Conservation (phyloP, 495 filamentous ascomycete species). For the Aspergillus bridgeri region DNA sequence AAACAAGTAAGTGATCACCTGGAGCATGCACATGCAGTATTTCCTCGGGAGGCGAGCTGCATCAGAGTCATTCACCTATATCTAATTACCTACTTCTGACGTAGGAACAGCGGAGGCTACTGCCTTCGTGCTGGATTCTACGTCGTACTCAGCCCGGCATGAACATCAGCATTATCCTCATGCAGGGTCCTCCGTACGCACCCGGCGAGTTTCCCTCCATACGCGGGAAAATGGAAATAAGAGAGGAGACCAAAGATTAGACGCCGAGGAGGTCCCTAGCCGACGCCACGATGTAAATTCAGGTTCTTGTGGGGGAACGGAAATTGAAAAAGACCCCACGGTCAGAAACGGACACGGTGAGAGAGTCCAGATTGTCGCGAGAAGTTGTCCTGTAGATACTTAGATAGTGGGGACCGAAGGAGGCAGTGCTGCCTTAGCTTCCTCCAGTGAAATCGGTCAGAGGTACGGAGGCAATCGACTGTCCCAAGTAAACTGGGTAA, state of each 20-base stretch:
- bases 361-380: background rate
- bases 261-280: background rate
- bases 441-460: background rate
- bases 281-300: background rate
- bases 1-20: too few relatives aligned
- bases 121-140: background rate
- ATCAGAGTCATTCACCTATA: too few relatives aligned
- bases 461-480: background rate
- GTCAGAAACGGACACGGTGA: background rate
- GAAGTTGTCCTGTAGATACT: background rate
- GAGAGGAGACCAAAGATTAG: background rate
- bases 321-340: background rate
- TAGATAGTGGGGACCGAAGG: constrained; percentile 1
- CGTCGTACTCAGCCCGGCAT: too few relatives aligned
- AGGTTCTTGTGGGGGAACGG: background rate
- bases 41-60: background rate
- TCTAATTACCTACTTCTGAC: background rate
- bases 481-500: too few relatives aligned
- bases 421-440: constrained; percentile 2
- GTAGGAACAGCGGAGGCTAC: background rate
- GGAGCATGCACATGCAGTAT: too few relatives aligned
- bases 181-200: background rate
- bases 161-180: background rate
- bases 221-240: background rate
- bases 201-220: background rate